Base-by-base conservation (phyloP, 345 rosid species). In the Gynandropsis gynandra region DNA sequence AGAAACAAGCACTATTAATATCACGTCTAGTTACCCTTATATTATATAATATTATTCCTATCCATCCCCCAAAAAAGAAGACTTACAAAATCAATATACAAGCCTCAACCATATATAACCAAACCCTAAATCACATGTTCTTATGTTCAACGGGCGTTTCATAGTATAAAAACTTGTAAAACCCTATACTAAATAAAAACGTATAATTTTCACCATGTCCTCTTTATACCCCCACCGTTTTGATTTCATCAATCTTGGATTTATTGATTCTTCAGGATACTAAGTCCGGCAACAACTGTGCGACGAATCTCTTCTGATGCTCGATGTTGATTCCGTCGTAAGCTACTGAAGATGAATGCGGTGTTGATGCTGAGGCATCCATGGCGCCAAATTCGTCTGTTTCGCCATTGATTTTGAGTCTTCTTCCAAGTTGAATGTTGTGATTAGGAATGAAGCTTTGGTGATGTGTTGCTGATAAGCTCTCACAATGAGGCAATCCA, bases 401-500 rank as follows among this genome's bases (percentile, higher is more conserved):
- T 61, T 87, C 92, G 2, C 79, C 84, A 12, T 58, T 47, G 0
- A 86, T 56, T 12, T 83, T 90, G 15, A 81, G 78, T 62, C 92
- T 70, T 59, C 96, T 81, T 18, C 96, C 96, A 21, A 86, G 36
- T 15, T 81, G 96, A 45, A 87, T 73, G 74, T 63, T 84, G 55
- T 76, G 98, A 66, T 66, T 80, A 16, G 84, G 92, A 42, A 90
- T 83, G 69, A 84, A 90, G 39, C 50, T 63, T 41, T 83, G 95
- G 58, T 83, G 92, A 8, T 80, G 68, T 6, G 76, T 83, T n/a
- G 96, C 67, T 7, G 94, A 72, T 52, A 90, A 80, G 72, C 82
- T 87, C 65, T 87, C 98, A 24, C 89, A 82, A 46, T 81, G 94
- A 3, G 95, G 98, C 10, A 90, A 76, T 16, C 98, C 98, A 41